Percentiles rank a stretch among this genome's conserved stretches.
Conservation (phyloP, 129 eudicot genomes). For the Silybum marianum region DNA sequence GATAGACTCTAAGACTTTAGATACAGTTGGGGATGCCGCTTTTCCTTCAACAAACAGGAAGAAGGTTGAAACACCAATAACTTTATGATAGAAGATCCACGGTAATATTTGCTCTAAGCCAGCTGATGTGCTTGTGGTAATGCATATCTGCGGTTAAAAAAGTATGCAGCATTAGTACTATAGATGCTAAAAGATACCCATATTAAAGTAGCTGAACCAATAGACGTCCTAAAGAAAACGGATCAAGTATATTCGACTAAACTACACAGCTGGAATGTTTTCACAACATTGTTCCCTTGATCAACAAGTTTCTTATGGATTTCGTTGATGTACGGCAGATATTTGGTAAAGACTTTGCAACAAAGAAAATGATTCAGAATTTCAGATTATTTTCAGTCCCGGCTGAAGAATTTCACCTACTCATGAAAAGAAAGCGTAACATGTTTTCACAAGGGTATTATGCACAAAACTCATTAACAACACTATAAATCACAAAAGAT, state of each 20-base stretch:
- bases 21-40: constrained; percentile 57
- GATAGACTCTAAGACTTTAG: constrained; percentile 58
- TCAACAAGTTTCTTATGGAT: not conserved
- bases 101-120: constrained; percentile 76
- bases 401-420: not conserved
- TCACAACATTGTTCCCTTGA: not conserved
- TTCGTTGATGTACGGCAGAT: not conserved
- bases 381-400: not conserved
- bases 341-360: not conserved
- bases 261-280: not conserved
- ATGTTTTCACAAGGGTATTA: not conserved
- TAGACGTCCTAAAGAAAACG: not conserved
- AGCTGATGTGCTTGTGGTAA: constrained; percentile 71
- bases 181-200: not conserved
- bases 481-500: not conserved
- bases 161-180: not conserved
- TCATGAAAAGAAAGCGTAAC: not conserved
- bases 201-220: constrained; percentile 8
- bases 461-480: constrained; percentile 8
- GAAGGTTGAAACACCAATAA: constrained; percentile 57
- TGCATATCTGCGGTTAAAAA: constrained; percentile 48
- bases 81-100: constrained; percentile 72
- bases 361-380: not conserved
- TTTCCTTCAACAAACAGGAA: constrained; percentile 71
- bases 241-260: not conserved